Evolutionary conservation across 352 stramenopile species (phyloP).

Genomic region (Phytophthora megakarya): DNA sequence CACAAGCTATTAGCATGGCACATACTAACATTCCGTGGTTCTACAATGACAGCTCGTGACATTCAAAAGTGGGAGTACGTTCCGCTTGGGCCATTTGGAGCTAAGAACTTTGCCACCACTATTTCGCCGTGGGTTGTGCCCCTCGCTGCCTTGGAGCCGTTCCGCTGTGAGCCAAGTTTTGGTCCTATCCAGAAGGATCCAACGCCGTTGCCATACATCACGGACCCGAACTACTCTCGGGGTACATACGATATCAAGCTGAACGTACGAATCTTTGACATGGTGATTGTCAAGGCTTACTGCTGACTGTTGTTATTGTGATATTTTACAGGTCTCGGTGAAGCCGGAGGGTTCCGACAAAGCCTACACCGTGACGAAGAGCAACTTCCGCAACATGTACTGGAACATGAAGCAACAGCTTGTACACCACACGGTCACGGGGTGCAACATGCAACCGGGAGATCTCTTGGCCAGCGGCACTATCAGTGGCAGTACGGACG

Average conservation of each 20-base stretch:
- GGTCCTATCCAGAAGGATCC: conserved; percentile 87
- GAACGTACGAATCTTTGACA: conserved; percentile 37
- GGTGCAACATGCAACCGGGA: conserved; percentile 96
- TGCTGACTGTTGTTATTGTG: conserved; percentile 8
- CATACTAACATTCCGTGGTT: background rate
- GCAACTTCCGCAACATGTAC: conserved; percentile 97
- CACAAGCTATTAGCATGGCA: background rate
- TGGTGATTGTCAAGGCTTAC: conserved; percentile 40
- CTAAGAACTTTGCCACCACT: conserved; percentile 97
- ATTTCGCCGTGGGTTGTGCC: conserved; percentile 97
- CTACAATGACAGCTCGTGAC: conserved; percentile 58
- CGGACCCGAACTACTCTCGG: conserved; percentile 89
- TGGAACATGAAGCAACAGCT: conserved; percentile 98
- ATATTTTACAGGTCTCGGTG: conserved; percentile 48
- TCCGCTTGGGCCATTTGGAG: conserved; percentile 95
- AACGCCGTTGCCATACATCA: conserved; percentile 93
- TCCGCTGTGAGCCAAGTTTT: conserved; percentile 91
- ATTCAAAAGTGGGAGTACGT: conserved; percentile 98
- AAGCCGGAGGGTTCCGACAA: conserved; percentile 62
- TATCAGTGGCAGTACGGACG: conserved; percentile 91
- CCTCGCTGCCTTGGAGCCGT: conserved; percentile 93
- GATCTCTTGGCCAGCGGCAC: conserved; percentile 95
- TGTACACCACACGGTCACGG: conserved; percentile 96
- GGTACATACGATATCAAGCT: conserved; percentile 92
- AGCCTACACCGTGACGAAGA: conserved; percentile 83